Evolutionary conservation across 129 eudicot species (phyloP), one percentile per base, ranked within the genome.

Genomic region (Lactuca saligna): DNA sequence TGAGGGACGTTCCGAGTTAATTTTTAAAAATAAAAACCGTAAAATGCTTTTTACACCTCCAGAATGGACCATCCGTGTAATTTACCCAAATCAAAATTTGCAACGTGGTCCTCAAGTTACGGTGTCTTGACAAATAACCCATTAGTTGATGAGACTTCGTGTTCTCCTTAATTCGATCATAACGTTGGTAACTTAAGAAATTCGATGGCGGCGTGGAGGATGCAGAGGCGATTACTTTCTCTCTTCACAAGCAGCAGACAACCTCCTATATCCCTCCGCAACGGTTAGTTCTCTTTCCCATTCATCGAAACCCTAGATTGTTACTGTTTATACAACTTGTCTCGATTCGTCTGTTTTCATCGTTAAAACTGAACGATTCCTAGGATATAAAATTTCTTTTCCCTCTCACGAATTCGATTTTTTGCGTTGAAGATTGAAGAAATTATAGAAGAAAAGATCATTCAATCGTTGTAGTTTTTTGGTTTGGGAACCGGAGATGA

Each of bases 181-280:
- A 25, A 55, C 15, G 35, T 61, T 10, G 4, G 35, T 8, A 15
- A 39, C 12, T 56, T 44, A 7, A 66, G 34, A 51, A 33, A 51
- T 13, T 53, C 37, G 67, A 84, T 85, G 86, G 84, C 90, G 80
- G 82, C 80, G 39, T 82, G 77, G 64, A 72, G 68, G 66, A 17
- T 72, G 16, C 82, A 72, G 42, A 48, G 84, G 79, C 80, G 80
- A 68, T 60, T 81, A 63, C 66, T 79, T 7, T 78, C 90, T 63
- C 80, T 75, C 66, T 16, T 84, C 65, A 59, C 75, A 13, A 71
- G 51, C 71, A 54, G 76, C 33, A 78, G 57, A 35, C 63, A 68
- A n/a, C 77, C 84, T 46, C 73, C 71, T 14, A 38, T 54, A 54
- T 75, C 68, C 46, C 60, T 78, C 69, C 75, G 79, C 34, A 61